Base-by-base conservation (phyloP, 1,139 yeast species). In the Yamadazyma sp. region DNA sequence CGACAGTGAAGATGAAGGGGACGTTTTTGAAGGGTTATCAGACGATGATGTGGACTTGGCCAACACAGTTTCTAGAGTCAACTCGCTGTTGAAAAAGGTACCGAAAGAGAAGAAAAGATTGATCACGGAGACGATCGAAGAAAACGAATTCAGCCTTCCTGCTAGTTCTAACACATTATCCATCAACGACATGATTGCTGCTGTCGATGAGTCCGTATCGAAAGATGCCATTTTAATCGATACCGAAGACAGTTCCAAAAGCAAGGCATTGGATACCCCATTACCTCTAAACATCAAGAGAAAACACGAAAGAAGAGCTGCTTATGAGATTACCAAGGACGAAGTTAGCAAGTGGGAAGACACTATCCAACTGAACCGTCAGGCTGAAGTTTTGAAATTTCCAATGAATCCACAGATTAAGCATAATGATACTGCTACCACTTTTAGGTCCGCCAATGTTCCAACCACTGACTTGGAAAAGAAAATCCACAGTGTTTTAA, bases 271-370 rank as follows among this genome's bases (percentile, higher is more conserved):
- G 39, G 75, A 84, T 1, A 82, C 89, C 10, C 97, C 98, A 2
- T 69, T 89, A 39, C 96, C 97, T 1, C 79, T 78, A 51, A 76
- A 95, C 50, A 82, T 92, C 40, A 96, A 89, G 61, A 78, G 86
- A 50, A 79, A 95, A 54, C 78, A 86, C 49, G 96, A 90, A 51
- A 78, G 98, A 56, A 75, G 73, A 45, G 97, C 94, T 1, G 98
- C 98, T 0, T 90, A 86, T 56, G 95, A 86, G 39, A 76, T 92
- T 23, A 81, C 96, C 36, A 88, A 83, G 48, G 85, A 84, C 37
- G 96, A 92, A 54, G 86, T 92, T 4, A 74, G 80, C 43, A 86
- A 84, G 61, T 92, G 98, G 97, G 78, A 81, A 43, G 96, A 88
- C 38, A 78, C 84, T 0, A 89, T 92, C 11, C 80, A 81, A 46